Conservation (phyloP, 768 basidiomycete species). For the Melanogaster broomeanus region DNA sequence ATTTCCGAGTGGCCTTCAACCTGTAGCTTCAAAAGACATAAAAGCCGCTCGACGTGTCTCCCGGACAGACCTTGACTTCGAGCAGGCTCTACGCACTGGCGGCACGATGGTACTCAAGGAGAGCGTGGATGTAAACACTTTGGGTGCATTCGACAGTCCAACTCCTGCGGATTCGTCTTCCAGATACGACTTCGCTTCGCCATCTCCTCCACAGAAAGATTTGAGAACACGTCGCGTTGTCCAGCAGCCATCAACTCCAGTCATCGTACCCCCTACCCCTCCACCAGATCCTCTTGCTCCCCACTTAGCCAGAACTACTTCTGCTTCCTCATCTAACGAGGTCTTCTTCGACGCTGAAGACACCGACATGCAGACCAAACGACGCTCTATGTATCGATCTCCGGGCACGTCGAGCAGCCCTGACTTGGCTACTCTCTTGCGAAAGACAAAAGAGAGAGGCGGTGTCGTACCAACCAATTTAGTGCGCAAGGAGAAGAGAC, state of each 20-base stretch:
- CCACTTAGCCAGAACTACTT: slow-evolving; percentile 34
- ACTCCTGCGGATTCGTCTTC: slow-evolving; percentile 28
- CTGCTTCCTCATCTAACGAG: slow-evolving; percentile 58
- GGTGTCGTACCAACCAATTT: slow-evolving; percentile 39
- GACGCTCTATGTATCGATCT: slow-evolving; percentile 85
- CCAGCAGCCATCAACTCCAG: slow-evolving; percentile 58
- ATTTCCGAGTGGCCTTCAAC: slow-evolving; percentile 54
- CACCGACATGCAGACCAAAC: slow-evolving; percentile 66
- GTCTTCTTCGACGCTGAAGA: slow-evolving; percentile 68
- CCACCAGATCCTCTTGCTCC: slow-evolving; percentile 40
- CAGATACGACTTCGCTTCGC: slow-evolving; percentile 43
- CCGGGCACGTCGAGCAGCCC: slow-evolving; percentile 90
- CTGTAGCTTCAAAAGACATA: slow-evolving; percentile 55
- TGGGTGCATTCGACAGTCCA: slow-evolving; percentile 58
- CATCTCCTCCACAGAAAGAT: slow-evolving; percentile 39
- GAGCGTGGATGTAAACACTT: slow-evolving; percentile 64
- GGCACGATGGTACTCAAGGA: slow-evolving; percentile 73
- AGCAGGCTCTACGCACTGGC: slow-evolving; percentile 66
- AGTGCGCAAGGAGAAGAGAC: slow-evolving; percentile 35
- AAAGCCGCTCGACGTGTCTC: slow-evolving; percentile 56
- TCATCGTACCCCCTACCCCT: slow-evolving; percentile 70
- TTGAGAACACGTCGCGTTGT: slow-evolving; percentile 35
- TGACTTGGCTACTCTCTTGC: slow-evolving; percentile 83
- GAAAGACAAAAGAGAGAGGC: slow-evolving; percentile 78
- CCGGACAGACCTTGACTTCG: slow-evolving; percentile 79